Evolutionary conservation across 1,284 basidiomycete species (phyloP).

Genomic region (Fomes fomentarius): DNA sequence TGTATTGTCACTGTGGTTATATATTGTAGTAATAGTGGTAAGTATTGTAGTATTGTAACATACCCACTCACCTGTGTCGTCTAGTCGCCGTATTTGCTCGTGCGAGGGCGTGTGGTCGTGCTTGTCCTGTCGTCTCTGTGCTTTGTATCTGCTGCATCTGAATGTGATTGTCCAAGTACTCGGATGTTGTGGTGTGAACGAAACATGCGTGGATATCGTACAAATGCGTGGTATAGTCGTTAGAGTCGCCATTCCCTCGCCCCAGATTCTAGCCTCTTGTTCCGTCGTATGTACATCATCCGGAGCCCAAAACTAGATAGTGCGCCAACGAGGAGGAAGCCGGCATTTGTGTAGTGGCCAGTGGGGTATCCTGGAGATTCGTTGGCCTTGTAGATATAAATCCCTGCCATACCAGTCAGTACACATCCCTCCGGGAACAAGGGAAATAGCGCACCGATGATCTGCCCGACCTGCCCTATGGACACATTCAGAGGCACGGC

Average conservation of each 20-base stretch:
- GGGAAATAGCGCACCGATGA: conserved; percentile 30
- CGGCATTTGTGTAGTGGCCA: conserved; percentile 41
- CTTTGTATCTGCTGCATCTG: neutral
- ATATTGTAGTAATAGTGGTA: too few species aligned
- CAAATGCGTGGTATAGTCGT: neutral
- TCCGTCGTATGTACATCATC: conserved; percentile 25
- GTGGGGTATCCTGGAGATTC: conserved; percentile 39
- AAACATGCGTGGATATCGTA: neutral
- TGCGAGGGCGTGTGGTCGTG: neutral
- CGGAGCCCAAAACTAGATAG: conserved; percentile 24
- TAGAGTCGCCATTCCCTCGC: conserved; percentile 26
- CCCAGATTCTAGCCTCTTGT: conserved; percentile 15
- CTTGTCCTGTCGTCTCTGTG: neutral
- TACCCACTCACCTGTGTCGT: neutral
- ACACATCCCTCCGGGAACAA: neutral
- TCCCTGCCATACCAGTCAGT: conserved; percentile 24
- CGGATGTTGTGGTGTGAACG: neutral
- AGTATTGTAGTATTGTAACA: neutral
- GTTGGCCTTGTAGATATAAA: conserved; percentile 41
- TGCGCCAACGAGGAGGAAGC: conserved; percentile 32
- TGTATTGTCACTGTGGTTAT: neutral
- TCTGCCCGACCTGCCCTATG: conserved; percentile 41
- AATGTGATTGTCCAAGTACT: neutral
- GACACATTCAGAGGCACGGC: conserved; percentile 42
- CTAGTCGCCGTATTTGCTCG: neutral